phyloP scores from a whole-genome alignment of 768 basidiomycete genomes.

The Botryobasidium botryosum region DNA sequence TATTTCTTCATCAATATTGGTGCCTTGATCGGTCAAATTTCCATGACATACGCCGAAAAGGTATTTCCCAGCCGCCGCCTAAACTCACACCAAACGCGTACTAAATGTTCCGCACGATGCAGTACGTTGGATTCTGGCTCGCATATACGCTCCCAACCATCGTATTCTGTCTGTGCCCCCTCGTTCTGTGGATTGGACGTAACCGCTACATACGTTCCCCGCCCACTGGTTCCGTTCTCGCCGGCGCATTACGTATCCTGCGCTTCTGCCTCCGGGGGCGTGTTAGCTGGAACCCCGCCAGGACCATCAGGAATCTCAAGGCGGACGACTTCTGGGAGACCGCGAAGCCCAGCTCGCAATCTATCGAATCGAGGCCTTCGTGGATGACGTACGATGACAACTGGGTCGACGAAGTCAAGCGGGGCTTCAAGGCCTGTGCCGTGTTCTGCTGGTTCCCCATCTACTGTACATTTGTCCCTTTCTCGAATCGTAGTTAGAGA shows the following conservation, averaged over 20 bases:
- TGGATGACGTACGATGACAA: slow-evolving; percentile 18
- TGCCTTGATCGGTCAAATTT: slow-evolving; percentile 18
- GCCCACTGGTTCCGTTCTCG: slow-evolving; percentile 46
- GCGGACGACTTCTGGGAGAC: slow-evolving; percentile 57
- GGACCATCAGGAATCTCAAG: slow-evolving; percentile 30
- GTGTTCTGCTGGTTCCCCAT: slow-evolving; percentile 18
- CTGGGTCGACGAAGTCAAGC: slow-evolving; percentile 18
- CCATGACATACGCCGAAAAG: slow-evolving; percentile 17
- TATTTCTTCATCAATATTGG: slow-evolving; percentile 21
- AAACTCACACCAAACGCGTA: too few species aligned
- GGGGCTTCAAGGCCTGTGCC: slow-evolving; percentile 20
- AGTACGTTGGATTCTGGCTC: slow-evolving; percentile 19
- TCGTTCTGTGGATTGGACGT: slow-evolving; percentile 38
- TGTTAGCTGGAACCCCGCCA: slow-evolving; percentile 30
- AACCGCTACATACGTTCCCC: slow-evolving; percentile 38
- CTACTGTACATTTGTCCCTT: slow-evolving; percentile 11
- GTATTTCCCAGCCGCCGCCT: too few species aligned
- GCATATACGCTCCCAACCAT: slow-evolving; percentile 15
- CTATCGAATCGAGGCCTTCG: slow-evolving; percentile 11
- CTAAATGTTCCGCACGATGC: too few species aligned
- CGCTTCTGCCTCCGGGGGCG: slow-evolving; percentile 27
- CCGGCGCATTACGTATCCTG: slow-evolving; percentile 19
- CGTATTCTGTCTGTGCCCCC: slow-evolving; percentile 20
- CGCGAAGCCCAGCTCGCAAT: slow-evolving; percentile 32
- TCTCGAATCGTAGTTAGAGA: not conserved